A percentile compares a stretch with the other conserved stretches of the same genome.
Conservation (phyloP, 1,284 basidiomycete species). For the Chalciporus sp. region DNA sequence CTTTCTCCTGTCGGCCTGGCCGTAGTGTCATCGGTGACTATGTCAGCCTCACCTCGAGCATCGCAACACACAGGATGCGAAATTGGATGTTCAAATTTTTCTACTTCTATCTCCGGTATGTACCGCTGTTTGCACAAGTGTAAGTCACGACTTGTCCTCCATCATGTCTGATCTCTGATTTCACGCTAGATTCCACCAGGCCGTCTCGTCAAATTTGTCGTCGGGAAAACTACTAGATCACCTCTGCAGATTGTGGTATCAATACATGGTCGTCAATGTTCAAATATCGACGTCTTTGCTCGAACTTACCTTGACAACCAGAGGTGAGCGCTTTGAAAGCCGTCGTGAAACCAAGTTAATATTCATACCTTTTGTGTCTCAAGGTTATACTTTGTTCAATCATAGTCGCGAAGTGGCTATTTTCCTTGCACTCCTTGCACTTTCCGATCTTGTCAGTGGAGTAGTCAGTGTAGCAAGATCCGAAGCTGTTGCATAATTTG, state of each 20-base stretch:
- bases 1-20: conserved; percentile 26
- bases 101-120: conserved; percentile 6
- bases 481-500: conserved; percentile 3
- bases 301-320: conserved; percentile 14
- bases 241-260: conserved; percentile 20
- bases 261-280: conserved; percentile 5
- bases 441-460: conserved; percentile 8
- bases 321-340: conserved; percentile 23
- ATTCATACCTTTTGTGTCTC: background rate
- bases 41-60: background rate
- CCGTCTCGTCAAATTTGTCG: conserved; percentile 9
- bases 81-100: conserved; percentile 10
- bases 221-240: conserved; percentile 12
- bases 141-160: background rate
- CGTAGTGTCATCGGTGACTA: conserved; percentile 8
- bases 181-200: conserved; percentile 12
- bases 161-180: background rate
- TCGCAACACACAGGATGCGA: conserved; percentile 4
- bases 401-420: conserved; percentile 13
- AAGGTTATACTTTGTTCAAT: conserved; percentile 30
- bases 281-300: conserved; percentile 11
- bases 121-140: background rate
- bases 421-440: conserved; percentile 15
- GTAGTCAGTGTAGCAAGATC: background rate
- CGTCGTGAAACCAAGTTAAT: background rate